Evolutionary conservation across 2,329 filamentous ascomycete genomes (phyloP).

Genomic region (Penicillium italicum): DNA sequence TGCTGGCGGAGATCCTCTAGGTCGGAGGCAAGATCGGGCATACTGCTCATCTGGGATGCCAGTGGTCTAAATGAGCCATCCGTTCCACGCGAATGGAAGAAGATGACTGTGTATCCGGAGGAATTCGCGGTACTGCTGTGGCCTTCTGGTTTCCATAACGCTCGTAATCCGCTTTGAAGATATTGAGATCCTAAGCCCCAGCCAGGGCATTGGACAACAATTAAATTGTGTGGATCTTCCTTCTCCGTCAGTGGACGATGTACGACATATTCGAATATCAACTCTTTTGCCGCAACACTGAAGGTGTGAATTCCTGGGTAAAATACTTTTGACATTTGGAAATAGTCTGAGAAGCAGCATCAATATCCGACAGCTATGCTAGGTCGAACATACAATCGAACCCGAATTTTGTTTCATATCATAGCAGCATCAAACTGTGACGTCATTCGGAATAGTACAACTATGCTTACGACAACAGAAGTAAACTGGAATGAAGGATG

Average conservation of each 20-base stretch:
- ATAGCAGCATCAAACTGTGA: not conserved
- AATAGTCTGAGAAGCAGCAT: not conserved
- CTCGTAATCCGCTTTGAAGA: not conserved
- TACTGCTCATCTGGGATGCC: not conserved
- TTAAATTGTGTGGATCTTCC: not conserved
- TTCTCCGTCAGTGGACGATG: not conserved
- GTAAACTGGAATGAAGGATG: not conserved
- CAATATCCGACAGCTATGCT: not conserved
- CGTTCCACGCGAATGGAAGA: constrained; percentile 1
- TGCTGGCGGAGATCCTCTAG: not conserved
- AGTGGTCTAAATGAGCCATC: not conserved
- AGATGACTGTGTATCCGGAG: not conserved
- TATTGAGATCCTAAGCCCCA: not conserved
- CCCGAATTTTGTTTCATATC: not conserved
- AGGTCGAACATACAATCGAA: not conserved
- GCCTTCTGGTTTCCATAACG: not conserved
- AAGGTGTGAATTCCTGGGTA: not conserved
- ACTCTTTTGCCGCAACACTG: not conserved
- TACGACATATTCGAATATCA: constrained; percentile 1
- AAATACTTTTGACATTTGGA: not conserved
- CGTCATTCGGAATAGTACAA: not conserved
- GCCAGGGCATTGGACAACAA: not conserved
- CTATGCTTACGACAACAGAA: not conserved
- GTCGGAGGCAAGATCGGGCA: constrained; percentile 1
- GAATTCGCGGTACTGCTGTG: not conserved